Evolutionary conservation across 2,329 filamentous ascomycete species (phyloP).

Genomic region (Pseudogymnoascus sp.): DNA sequence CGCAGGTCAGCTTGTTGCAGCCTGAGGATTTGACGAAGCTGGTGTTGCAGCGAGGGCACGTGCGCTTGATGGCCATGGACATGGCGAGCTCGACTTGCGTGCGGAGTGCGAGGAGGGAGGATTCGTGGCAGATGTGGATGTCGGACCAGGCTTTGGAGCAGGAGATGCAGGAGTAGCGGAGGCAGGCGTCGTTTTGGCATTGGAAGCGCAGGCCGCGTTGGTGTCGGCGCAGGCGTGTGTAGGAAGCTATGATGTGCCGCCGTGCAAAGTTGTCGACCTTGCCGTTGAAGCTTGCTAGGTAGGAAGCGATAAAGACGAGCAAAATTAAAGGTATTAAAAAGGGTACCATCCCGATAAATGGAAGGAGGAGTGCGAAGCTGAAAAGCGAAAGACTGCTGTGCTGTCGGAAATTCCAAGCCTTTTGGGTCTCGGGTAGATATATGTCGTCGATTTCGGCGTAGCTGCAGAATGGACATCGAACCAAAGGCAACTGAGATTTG

Average conservation of each 20-base stretch:
- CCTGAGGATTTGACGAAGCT: conserved; percentile 88
- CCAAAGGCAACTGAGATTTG: conserved; percentile 63
- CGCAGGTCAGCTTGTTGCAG: conserved; percentile 94
- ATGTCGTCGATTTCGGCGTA: conserved; percentile 84
- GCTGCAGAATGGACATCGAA: conserved; percentile 81
- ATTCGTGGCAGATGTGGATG: conserved; percentile 84
- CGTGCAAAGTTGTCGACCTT: conserved; percentile 31
- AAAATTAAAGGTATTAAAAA: conserved; percentile 45
- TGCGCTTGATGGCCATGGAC: conserved; percentile 88
- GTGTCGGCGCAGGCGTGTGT: conserved; percentile 60
- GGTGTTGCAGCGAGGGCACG: conserved; percentile 83
- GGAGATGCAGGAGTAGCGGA: conserved; percentile 64
- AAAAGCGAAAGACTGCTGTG: conserved; percentile 34
- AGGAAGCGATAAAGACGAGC: conserved; percentile 34
- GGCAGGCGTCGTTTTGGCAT: conserved; percentile 64
- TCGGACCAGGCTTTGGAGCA: conserved; percentile 81
- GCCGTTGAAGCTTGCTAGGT: conserved; percentile 16
- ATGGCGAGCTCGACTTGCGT: conserved; percentile 88
- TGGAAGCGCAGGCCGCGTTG: conserved; percentile 67
- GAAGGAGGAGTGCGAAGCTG: conserved; percentile 25
- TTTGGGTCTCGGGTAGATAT: conserved; percentile 50
- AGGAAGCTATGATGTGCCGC: conserved; percentile 47
- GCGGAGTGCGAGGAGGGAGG: conserved; percentile 69
- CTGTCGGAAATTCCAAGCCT: conserved; percentile 48
- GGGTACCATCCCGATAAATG: conserved; percentile 40